Percentiles rank a stretch among this genome's conserved stretches.
Conservation (phyloP, 2,329 filamentous ascomycete species). For the Pseudocercospora macadamiae region DNA sequence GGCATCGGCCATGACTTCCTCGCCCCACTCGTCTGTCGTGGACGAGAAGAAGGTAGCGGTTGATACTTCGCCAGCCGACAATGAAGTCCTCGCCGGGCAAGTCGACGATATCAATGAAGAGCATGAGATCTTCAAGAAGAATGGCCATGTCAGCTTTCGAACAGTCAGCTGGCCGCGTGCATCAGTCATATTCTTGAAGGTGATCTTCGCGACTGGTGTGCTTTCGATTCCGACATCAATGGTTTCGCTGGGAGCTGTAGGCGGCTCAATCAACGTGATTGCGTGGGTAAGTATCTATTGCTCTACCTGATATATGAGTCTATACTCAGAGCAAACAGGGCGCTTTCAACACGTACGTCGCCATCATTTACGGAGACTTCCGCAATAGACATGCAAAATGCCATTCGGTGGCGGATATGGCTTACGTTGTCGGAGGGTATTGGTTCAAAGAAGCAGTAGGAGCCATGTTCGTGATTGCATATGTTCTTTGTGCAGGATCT, state of each 20-base stretch:
- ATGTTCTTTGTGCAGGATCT: constrained; percentile 58
- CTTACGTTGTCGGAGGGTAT: constrained; percentile 56
- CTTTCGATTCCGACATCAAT: constrained; percentile 54
- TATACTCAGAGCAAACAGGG: neutral
- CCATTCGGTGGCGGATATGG: constrained; percentile 62
- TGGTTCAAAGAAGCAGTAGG: constrained; percentile 58
- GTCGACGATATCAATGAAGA: constrained; percentile 36
- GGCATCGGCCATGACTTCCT: neutral
- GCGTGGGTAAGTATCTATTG: constrained; percentile 41
- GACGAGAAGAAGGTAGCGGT: constrained; percentile 6
- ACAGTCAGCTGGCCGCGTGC: constrained; percentile 58
- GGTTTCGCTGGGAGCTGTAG: constrained; percentile 52
- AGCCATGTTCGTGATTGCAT: constrained; percentile 60
- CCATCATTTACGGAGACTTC: constrained; percentile 43
- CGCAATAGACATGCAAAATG: constrained; percentile 54
- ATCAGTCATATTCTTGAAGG: constrained; percentile 57
- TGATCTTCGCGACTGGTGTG: constrained; percentile 55
- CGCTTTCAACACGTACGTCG: constrained; percentile 6
- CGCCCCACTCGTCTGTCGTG: neutral
- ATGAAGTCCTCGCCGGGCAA: constrained; percentile 20
- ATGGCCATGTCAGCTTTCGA: constrained; percentile 55
- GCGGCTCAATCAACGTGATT: constrained; percentile 52
- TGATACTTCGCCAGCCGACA: neutral
- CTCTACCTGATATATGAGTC: constrained; percentile 49
- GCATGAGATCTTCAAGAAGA: constrained; percentile 55